phyloP scores from a whole-genome alignment of 2,329 filamentous ascomycete species.

The Lecanosticta acicola region DNA sequence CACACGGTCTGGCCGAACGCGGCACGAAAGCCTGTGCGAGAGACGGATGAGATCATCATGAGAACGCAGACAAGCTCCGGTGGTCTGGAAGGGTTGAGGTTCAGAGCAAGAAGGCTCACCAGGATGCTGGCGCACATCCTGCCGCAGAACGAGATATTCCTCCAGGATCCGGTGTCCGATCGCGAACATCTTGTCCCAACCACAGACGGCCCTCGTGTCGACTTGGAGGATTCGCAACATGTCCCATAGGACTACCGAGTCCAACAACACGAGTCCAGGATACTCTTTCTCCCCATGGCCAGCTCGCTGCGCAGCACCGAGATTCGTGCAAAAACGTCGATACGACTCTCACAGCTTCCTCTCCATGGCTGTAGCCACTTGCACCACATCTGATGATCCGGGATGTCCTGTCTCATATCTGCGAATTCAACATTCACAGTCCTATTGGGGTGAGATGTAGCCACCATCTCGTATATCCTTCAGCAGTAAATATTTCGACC shows the following conservation, averaged over 20 bases:
- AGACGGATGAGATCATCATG: no score
- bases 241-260: slow-evolving; percentile 42
- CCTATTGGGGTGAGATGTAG: slow-evolving; percentile 33
- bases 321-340: slow-evolving; percentile 44
- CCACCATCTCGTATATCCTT: slow-evolving; percentile 32
- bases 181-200: slow-evolving; percentile 35
- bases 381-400: slow-evolving; percentile 29
- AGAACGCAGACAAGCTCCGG: no score
- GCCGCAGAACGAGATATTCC: no score
- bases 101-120: no score
- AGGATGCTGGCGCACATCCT: no score
- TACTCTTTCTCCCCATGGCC: slow-evolving; percentile 35
- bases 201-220: slow-evolving; percentile 27
- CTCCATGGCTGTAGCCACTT: slow-evolving; percentile 20
- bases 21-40: no score
- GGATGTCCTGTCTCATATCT: slow-evolving; percentile 30
- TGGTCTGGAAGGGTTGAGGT: no score
- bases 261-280: slow-evolving; percentile 36
- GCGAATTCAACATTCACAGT: slow-evolving; percentile 39
- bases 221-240: slow-evolving; percentile 35
- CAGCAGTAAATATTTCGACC: slow-evolving; percentile 31
- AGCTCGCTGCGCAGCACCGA: slow-evolving; percentile 37
- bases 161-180: no score
- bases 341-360: slow-evolving; percentile 30
- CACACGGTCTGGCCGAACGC: no score